Percentiles rank a stretch among this genome's conserved stretches.
Conservation (phyloP, 2,329 filamentous ascomycete genomes). For the Talaromyces atroroseus region DNA sequence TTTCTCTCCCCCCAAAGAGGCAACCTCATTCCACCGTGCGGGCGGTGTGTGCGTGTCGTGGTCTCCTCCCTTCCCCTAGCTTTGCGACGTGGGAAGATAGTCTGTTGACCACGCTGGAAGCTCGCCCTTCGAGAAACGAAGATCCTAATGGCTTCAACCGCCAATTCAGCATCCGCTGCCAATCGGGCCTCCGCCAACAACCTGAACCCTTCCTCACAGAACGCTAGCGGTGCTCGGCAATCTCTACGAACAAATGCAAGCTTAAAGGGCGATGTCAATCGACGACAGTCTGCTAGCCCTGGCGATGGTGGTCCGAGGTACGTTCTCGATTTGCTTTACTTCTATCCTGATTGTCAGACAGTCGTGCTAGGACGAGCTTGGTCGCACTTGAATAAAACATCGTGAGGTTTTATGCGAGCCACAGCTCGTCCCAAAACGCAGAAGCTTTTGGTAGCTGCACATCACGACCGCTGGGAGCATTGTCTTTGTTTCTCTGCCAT, state of each 20-base stretch:
- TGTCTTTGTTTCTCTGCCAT: not conserved
- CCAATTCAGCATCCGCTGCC: conserved; percentile 27
- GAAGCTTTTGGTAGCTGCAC: not conserved
- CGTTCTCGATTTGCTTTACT: conserved; percentile 23
- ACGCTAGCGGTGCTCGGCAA: conserved; percentile 33
- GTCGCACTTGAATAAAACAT: not conserved
- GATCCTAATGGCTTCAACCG: conserved; percentile 38
- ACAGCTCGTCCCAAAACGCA: not conserved
- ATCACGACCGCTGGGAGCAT: not conserved
- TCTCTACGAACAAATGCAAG: conserved; percentile 47
- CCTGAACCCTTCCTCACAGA: conserved; percentile 32
- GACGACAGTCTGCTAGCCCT: conserved; percentile 53
- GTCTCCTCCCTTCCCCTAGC: conserved; percentile 27
- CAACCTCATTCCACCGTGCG: conserved; percentile 22
- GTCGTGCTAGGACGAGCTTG: too few relatives aligned
- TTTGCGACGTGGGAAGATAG: conserved; percentile 27
- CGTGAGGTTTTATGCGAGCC: not conserved
- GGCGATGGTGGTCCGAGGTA: conserved; percentile 52
- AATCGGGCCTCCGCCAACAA: conserved; percentile 25
- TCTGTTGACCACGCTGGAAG: conserved; percentile 30
- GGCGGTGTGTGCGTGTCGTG: conserved; percentile 37
- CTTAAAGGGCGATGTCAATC: conserved; percentile 48
- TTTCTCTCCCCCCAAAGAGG: conserved; percentile 11
- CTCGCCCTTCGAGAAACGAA: conserved; percentile 21
- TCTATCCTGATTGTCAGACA: not conserved